These are phyloP conservation scores for Serendipita vermifera DNA, from an alignment of 768 basidiomycete genomes.

Conservation along the genomic window DNA sequence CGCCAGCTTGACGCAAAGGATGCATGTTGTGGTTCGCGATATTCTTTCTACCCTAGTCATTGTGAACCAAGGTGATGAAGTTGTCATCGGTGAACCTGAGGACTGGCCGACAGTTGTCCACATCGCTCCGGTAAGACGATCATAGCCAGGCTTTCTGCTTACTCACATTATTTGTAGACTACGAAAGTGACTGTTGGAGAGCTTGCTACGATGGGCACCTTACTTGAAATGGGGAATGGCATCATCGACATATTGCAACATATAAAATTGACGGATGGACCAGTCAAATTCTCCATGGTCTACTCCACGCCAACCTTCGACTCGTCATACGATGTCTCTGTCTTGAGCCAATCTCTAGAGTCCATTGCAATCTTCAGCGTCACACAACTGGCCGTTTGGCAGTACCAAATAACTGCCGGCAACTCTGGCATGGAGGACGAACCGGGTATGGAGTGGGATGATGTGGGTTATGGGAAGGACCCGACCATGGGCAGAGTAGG, in stretches of 20 bases:
- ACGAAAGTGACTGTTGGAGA: constrained; percentile 75
- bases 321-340: constrained; percentile 33
- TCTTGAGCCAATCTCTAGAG: constrained; percentile 41
- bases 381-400: constrained; percentile 69
- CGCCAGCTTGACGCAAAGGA: constrained; percentile 52
- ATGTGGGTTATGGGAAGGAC: constrained; percentile 1
- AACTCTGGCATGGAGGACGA: constrained; percentile 12
- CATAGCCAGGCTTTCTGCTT: background rate
- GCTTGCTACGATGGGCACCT: constrained; percentile 70
- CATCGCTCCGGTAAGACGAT: constrained; percentile 46
- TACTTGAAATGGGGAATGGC: constrained; percentile 73
- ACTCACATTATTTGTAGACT: constrained; percentile 36
- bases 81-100: constrained; percentile 42
- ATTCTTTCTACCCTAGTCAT: constrained; percentile 56
- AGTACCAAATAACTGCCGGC: constrained; percentile 60
- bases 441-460: constrained; percentile 5
- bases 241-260: constrained; percentile 61
- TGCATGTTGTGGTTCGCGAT: constrained; percentile 58
- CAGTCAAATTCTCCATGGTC: constrained; percentile 14
- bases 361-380: constrained; percentile 53
- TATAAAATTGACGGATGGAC: constrained; percentile 33
- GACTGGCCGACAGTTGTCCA: constrained; percentile 65
- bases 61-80: constrained; percentile 54
- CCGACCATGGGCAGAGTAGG: background rate
- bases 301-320: constrained; percentile 23